Evolutionary conservation across 2,329 filamentous ascomycete species (phyloP).

Genomic region (Pyrenophora teres): DNA sequence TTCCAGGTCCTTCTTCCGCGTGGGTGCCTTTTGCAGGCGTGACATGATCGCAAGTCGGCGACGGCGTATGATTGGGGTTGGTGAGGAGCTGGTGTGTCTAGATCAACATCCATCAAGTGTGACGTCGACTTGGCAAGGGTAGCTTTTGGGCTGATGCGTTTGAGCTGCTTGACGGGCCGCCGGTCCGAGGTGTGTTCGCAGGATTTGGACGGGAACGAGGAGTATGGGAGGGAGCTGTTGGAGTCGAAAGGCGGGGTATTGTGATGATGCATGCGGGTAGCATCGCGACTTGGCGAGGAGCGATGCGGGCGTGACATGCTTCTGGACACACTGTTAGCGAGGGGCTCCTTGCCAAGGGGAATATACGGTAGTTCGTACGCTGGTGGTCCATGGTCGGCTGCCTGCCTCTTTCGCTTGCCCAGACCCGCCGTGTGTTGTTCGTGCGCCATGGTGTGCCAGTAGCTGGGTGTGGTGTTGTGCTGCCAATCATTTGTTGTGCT

Average conservation of each 20-base stretch:
- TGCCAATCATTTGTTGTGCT: slow-evolving; percentile 17
- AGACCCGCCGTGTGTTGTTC: slow-evolving; percentile 23
- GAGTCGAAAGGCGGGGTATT: slow-evolving; percentile 19
- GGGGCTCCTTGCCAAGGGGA: not conserved
- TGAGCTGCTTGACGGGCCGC: slow-evolving; percentile 41
- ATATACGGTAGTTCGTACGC: slow-evolving; percentile 10
- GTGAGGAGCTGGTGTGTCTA: slow-evolving; percentile 13
- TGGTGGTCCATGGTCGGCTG: slow-evolving; percentile 17
- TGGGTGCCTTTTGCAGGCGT: slow-evolving; percentile 71
- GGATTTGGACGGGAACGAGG: slow-evolving; percentile 9
- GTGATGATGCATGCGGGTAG: slow-evolving; percentile 17
- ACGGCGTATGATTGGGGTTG: slow-evolving; percentile 11
- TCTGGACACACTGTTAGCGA: slow-evolving; percentile 10
- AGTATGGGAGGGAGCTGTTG: slow-evolving; percentile 21
- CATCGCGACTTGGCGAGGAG: slow-evolving; percentile 13
- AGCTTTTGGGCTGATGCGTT: slow-evolving; percentile 30
- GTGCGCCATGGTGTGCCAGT: slow-evolving; percentile 29
- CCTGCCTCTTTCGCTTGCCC: slow-evolving; percentile 40
- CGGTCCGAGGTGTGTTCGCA: slow-evolving; percentile 22
- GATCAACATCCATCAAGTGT: slow-evolving; percentile 41
- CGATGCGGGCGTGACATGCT: slow-evolving; percentile 16
- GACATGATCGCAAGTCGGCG: slow-evolving; percentile 57
- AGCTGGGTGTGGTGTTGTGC: slow-evolving; percentile 7
- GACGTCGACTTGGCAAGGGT: slow-evolving; percentile 35
- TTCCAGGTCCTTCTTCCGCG: slow-evolving; percentile 68